These are phyloP conservation scores for Globisporangium apiculatum DNA, from an alignment of 352 stramenopile genomes.

Conservation along the genomic window DNA sequence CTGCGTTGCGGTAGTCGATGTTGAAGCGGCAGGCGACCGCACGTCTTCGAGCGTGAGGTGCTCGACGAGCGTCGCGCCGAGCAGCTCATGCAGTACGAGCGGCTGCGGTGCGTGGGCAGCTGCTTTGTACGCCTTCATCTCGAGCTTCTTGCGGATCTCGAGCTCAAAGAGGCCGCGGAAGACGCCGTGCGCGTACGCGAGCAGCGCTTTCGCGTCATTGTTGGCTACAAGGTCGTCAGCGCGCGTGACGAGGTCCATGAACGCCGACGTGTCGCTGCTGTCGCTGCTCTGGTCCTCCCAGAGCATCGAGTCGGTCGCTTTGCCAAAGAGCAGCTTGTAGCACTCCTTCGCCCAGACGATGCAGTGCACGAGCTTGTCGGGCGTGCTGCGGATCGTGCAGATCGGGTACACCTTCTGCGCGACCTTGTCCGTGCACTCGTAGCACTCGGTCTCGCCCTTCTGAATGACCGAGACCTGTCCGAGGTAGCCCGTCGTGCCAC, in stretches of 20 bases:
- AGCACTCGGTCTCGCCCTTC: constrained; percentile 97
- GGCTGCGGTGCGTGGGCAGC: constrained; percentile 87
- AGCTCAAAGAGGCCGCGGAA: constrained; percentile 90
- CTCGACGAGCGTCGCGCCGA: constrained; percentile 32
- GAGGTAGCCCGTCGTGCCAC: constrained; percentile 97
- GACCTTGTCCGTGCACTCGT: constrained; percentile 96
- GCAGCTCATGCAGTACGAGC: constrained; percentile 54
- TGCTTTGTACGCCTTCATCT: constrained; percentile 96
- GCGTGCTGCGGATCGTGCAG: constrained; percentile 99
- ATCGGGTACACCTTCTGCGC: constrained; percentile 99
- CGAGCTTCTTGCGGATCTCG: constrained; percentile 95
- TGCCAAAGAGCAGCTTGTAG: constrained; percentile 86
- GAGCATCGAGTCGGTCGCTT: constrained; percentile 92
- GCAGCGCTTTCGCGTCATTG: constrained; percentile 35
- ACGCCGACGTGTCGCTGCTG: constrained; percentile 62
- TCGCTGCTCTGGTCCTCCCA: constrained; percentile 83
- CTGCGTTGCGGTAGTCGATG: constrained; percentile 16
- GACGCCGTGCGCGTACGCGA: constrained; percentile 63
- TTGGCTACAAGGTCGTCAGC: constrained; percentile 4
- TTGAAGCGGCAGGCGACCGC: not conserved
- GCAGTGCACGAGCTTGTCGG: constrained; percentile 99
- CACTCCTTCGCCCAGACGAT: constrained; percentile 98
- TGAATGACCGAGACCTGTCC: constrained; percentile 98
- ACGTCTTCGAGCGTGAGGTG: constrained; percentile 22
- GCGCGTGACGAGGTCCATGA: constrained; percentile 70